phyloP scores from a whole-genome alignment of 805 yeast species.

The Hanseniaspora mollemarum region DNA sequence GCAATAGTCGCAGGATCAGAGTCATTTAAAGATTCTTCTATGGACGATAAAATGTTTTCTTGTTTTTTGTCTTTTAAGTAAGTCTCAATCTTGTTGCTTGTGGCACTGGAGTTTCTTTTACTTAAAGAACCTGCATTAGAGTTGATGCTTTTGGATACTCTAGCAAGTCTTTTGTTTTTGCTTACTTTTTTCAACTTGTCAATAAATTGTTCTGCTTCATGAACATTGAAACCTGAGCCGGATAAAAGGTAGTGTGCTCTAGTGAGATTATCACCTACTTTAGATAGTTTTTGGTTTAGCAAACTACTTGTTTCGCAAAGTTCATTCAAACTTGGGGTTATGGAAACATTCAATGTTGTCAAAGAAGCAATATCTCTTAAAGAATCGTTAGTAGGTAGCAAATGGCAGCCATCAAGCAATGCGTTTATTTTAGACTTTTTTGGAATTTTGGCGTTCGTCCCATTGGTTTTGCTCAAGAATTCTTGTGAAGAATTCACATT shows the following conservation, averaged over 20 bases:
- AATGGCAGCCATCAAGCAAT: conserved; percentile 12
- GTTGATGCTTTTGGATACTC: conserved; percentile 13
- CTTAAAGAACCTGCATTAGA: conserved; percentile 21
- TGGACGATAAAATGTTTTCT: conserved; percentile 68
- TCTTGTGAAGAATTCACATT: conserved; percentile 17
- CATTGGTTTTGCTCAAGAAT: conserved; percentile 58
- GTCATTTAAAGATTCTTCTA: conserved; percentile 70
- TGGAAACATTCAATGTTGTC: not conserved
- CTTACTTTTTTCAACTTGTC: conserved; percentile 28
- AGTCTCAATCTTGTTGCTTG: conserved; percentile 40
- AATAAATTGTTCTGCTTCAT: conserved; percentile 59
- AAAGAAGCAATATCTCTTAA: not conserved
- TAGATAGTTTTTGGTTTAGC: conserved; percentile 24
- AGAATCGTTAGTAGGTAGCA: conserved; percentile 6
- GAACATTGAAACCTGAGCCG: conserved; percentile 77
- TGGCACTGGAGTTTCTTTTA: conserved; percentile 16
- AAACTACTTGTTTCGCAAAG: conserved; percentile 31
- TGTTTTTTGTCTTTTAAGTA: conserved; percentile 63
- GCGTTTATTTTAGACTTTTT: conserved; percentile 12
- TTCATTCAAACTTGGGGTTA: conserved; percentile 49
- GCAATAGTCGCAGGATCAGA: conserved; percentile 67
- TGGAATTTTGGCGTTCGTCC: conserved; percentile 68
- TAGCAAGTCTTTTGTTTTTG: conserved; percentile 25
- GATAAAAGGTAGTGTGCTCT: conserved; percentile 83
- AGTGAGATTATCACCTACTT: conserved; percentile 36